Evolutionary conservation across 2,329 filamentous ascomycete species (phyloP), one percentile per base, ranked within the genome.

Genomic region (Stenocarpella maydis): DNA sequence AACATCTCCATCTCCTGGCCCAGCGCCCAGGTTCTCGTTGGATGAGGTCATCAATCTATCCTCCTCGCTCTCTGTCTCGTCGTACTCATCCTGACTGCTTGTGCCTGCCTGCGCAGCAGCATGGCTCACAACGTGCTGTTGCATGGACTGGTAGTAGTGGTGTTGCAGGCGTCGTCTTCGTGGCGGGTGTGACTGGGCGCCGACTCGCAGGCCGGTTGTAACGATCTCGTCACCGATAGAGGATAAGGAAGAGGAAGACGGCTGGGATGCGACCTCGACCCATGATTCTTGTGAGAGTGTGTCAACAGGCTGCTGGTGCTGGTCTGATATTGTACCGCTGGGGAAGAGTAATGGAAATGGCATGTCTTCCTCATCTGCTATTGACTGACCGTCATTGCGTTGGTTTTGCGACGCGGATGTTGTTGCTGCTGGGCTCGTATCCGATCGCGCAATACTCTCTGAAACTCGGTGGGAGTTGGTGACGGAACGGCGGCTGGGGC

Each of bases 61-160:
- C 50, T 94, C 94, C 72, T 97, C 95, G 80, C 88, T 97, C 79
- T 97, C 94, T 72, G 92, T 97, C 82, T 97, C 94, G 41, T 97
- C 94, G 76, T 97, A 97, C 81, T 97, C 95, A 74, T 97, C 95
- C 78, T 97, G 94, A 76, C 95, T 97, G 80, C 94, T 97, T 39
- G 85, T 82, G 55, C 81, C 83, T 65, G 80, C 76, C 26, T 82
- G 82, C 45, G 81, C 76, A 37, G 81, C 78, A 28, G 82, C 80
- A 53, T 82, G 81, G 68, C 76, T 76, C 50, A 79, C 74, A 28
- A 82, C 75, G 37, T 74, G 68, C 79, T 77, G 65, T 81, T 75
- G 70, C 80, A 78, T 37, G 37, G 70, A 71, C 80, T 77, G 54
- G 79, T 80, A 73, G 76, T 81, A 77, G n/a, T 79, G 77, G 65